A percentile compares a stretch with the other conserved stretches of the same genome.
phyloP scores from a whole-genome alignment of 2,329 filamentous ascomycete genomes.

The Diaporthe citrichinensis region DNA sequence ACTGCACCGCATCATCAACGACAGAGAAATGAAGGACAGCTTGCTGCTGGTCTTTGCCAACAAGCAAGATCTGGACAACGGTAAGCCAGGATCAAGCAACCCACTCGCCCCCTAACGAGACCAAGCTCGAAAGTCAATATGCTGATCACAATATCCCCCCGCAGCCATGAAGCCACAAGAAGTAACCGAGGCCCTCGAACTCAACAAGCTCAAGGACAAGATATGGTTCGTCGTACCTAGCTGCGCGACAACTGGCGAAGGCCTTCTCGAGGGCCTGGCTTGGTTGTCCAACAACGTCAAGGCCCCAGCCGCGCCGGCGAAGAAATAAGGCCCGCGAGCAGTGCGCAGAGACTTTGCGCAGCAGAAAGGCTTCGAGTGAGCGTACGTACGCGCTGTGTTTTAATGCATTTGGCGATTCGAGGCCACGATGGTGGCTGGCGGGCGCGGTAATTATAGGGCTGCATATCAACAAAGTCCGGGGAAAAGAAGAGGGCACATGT shows the following conservation, averaged over 20 bases:
- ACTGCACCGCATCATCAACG: constrained; percentile 96
- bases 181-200: constrained; percentile 82
- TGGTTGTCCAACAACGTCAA: constrained; percentile 92
- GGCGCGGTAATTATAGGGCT: constrained; percentile 22
- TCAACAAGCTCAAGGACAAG: constrained; percentile 84
- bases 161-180: constrained; percentile 84
- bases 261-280: constrained; percentile 83
- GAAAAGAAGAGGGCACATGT: background rate
- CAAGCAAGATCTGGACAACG: constrained; percentile 94
- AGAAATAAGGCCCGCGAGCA: constrained; percentile 59
- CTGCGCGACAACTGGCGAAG: constrained; percentile 85
- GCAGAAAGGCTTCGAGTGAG: background rate
- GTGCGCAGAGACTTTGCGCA: background rate
- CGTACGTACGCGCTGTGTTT: background rate
- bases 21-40: constrained; percentile 97
- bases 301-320: constrained; percentile 67
- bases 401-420: constrained; percentile 16
- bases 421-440: background rate
- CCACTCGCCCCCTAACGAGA: background rate
- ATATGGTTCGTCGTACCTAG: constrained; percentile 89
- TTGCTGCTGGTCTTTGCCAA: constrained; percentile 97
- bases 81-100: constrained; percentile 61
- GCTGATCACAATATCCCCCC: constrained; percentile 26
- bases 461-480: constrained; percentile 1
- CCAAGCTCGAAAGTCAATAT: background rate